Evolutionary conservation across 306 rosid species (phyloP).

Genomic region (Rubus idaeus): DNA sequence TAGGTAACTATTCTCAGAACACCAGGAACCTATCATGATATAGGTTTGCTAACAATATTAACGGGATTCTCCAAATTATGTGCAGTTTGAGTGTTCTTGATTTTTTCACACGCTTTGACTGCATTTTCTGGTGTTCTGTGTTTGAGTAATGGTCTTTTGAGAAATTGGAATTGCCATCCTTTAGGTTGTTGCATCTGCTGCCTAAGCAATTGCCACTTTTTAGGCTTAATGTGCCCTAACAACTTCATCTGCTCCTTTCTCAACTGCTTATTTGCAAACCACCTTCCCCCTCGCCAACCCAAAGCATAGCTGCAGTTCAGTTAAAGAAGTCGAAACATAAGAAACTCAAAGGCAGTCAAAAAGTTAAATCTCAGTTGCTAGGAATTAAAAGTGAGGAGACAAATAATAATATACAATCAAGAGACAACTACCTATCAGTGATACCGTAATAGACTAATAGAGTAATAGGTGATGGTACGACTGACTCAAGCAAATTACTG

Average conservation of each 20-base stretch:
- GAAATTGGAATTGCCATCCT: slow-evolving; percentile 57
- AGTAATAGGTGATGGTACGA: neutral
- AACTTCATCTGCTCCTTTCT: slow-evolving; percentile 85
- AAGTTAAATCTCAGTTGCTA: neutral
- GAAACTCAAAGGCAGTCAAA: neutral
- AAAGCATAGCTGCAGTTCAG: slow-evolving; percentile 65
- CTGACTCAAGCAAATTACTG: neutral
- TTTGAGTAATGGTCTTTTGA: slow-evolving; percentile 42
- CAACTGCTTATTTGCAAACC: slow-evolving; percentile 67
- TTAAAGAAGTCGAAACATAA: neutral
- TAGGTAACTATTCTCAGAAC: slow-evolving; percentile 2
- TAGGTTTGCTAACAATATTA: slow-evolving; percentile 13
- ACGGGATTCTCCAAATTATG: slow-evolving; percentile 24
- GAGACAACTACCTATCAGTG: neutral
- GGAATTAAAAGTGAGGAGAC: neutral
- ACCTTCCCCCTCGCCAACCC: slow-evolving; percentile 95
- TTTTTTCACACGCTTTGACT: slow-evolving; percentile 46
- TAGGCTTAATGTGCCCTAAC: slow-evolving; percentile 70
- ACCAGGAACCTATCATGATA: slow-evolving; percentile 10
- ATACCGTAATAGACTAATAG: neutral
- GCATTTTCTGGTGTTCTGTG: slow-evolving; percentile 39
- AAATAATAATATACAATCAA: neutral
- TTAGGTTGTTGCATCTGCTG: slow-evolving; percentile 54
- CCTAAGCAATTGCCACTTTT: slow-evolving; percentile 69
- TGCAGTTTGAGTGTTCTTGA: slow-evolving; percentile 34